Evolutionary conservation across 371 early-diverging fungal genomes (phyloP).

Genomic region (Mucor plumbeus): DNA sequence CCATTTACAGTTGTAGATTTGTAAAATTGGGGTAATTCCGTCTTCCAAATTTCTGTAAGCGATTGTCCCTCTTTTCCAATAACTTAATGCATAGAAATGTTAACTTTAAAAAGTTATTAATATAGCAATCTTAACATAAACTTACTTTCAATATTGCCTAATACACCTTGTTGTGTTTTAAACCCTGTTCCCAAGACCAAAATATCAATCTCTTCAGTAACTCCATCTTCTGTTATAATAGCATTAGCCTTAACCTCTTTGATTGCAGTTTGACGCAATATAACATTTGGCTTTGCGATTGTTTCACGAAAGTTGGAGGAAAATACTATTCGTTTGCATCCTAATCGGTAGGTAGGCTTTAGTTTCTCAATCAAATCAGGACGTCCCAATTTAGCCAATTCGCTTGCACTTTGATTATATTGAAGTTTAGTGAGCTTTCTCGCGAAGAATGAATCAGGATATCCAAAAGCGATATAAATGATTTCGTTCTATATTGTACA

Average conservation of each 20-base stretch:
- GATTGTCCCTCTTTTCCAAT: slow-evolving; percentile 23
- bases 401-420: slow-evolving; percentile 1
- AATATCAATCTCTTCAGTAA: slow-evolving; percentile 51
- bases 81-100: neutral
- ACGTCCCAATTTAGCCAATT: slow-evolving; percentile 21
- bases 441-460: slow-evolving; percentile 5
- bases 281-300: slow-evolving; percentile 49
- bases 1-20: slow-evolving; percentile 28
- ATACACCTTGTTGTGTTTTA: slow-evolving; percentile 43
- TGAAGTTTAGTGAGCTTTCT: neutral
- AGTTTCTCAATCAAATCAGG: slow-evolving; percentile 41
- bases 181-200: slow-evolving; percentile 70
- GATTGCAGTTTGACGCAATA: slow-evolving; percentile 47
- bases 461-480: slow-evolving; percentile 2
- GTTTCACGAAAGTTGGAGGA: slow-evolving; percentile 56
- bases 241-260: slow-evolving; percentile 41
- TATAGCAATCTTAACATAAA: too few species aligned
- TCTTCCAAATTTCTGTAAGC: slow-evolving; percentile 19
- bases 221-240: slow-evolving; percentile 45
- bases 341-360: slow-evolving; percentile 54
- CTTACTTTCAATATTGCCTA: slow-evolving; percentile 31
- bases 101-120: too few species aligned
- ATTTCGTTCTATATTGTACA: neutral
- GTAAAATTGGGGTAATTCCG: slow-evolving; percentile 30
- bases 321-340: slow-evolving; percentile 63